Percentiles rank a stretch among this genome's conserved stretches.
These are phyloP conservation scores for Clarireedia sp. DNA, from an alignment of 2,329 filamentous ascomycete genomes.

Conservation along the genomic window DNA sequence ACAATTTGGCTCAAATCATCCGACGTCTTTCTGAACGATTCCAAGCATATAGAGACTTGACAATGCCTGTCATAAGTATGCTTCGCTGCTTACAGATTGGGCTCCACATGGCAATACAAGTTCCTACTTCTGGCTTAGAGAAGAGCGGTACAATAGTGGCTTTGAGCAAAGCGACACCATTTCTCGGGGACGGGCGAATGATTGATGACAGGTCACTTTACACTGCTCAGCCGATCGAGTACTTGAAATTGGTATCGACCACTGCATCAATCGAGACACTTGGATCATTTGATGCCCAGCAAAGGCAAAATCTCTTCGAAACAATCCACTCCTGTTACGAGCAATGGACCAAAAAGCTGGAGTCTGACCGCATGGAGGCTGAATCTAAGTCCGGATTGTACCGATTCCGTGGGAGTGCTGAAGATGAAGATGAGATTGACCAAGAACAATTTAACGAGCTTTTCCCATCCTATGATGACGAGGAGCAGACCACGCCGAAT, in stretches of 20 bases:
- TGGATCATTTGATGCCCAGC: conserved; percentile 32
- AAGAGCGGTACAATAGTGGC: conserved; percentile 10
- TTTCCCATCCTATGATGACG: conserved; percentile 68
- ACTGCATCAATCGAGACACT: conserved; percentile 42
- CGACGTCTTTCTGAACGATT: conserved; percentile 62
- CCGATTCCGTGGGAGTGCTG: conserved; percentile 68
- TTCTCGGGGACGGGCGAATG: conserved; percentile 40
- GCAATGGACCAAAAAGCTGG: conserved; percentile 72
- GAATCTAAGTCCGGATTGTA: conserved; percentile 71
- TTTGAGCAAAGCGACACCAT: conserved; percentile 44
- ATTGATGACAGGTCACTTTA: conserved; percentile 12
- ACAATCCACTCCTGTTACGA: conserved; percentile 67
- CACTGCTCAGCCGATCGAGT: conserved; percentile 35
- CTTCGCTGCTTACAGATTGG: conserved; percentile 73
- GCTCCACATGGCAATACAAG: conserved; percentile 48
- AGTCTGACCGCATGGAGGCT: conserved; percentile 67
- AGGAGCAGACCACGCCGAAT: conserved; percentile 19
- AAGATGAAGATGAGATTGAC: conserved; percentile 68
- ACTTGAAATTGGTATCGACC: conserved; percentile 41
- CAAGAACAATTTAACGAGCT: conserved; percentile 69
- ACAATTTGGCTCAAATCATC: conserved; percentile 61
- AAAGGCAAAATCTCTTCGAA: conserved; percentile 50
- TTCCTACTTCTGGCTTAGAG: conserved; percentile 4
- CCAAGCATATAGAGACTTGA: conserved; percentile 77
- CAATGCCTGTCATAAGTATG: conserved; percentile 68